phyloP scores from a whole-genome alignment of 345 rosid genomes.

The Euphorbia peplus region DNA sequence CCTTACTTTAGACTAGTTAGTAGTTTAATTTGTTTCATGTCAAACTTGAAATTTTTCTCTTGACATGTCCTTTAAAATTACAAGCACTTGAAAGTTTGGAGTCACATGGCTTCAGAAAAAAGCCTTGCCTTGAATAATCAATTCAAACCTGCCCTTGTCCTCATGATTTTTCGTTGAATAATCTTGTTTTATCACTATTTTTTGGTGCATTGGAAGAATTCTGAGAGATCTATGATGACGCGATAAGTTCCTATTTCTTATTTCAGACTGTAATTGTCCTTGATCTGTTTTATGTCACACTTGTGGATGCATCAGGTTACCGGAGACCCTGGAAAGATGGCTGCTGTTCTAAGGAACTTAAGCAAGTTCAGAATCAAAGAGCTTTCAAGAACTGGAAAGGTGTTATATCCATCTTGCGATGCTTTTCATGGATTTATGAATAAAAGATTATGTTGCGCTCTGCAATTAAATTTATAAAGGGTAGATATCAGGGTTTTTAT shows the following conservation, averaged over 20 bases:
- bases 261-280: not conserved
- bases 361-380: slow-evolving; percentile 85
- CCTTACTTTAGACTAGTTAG: too few relatives aligned
- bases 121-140: too few relatives aligned
- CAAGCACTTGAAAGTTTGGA: not conserved
- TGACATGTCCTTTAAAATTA: too few relatives aligned
- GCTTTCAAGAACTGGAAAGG: slow-evolving; percentile 81
- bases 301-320: slow-evolving; percentile 49
- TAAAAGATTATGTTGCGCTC: not conserved
- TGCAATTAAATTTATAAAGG: too few relatives aligned
- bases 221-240: not conserved
- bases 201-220: not conserved
- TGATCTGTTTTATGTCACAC: not conserved
- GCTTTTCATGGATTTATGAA: not conserved
- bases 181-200: too few relatives aligned
- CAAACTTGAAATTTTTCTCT: too few relatives aligned
- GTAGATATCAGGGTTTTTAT: not conserved
- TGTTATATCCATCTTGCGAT: not conserved
- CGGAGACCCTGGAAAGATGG: slow-evolving; percentile 96
- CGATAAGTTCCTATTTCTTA: not conserved
- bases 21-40: too few relatives aligned
- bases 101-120: not conserved
- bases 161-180: too few relatives aligned
- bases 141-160: too few relatives aligned
- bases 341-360: slow-evolving; percentile 77